Conservation (phyloP, 2,329 filamentous ascomycete species). For the Dactylonectria macrodidyma region DNA sequence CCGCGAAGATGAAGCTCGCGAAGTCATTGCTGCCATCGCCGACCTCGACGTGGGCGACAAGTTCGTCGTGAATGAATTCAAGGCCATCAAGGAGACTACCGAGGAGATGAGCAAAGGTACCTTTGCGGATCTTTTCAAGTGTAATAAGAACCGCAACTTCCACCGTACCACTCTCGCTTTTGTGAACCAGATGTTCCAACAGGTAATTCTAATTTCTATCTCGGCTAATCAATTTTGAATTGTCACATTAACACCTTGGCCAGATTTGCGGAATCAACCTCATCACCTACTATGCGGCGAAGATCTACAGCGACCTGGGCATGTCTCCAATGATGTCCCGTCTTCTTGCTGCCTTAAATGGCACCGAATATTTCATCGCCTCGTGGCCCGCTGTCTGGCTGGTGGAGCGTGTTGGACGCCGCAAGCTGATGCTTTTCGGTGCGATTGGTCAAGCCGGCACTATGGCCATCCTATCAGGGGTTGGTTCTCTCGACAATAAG, state of each 20-base stretch:
- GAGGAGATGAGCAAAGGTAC: slow-evolving; percentile 76
- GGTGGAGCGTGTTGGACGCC: slow-evolving; percentile 76
- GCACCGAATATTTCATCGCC: slow-evolving; percentile 71
- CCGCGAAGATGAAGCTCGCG: slow-evolving; percentile 62
- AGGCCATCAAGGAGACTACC: slow-evolving; percentile 76
- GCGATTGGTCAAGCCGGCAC: slow-evolving; percentile 72
- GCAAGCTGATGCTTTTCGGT: slow-evolving; percentile 81
- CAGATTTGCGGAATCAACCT: slow-evolving; percentile 72
- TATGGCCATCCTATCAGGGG: slow-evolving; percentile 74
- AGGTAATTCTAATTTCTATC: slow-evolving; percentile 52
- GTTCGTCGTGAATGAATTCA: slow-evolving; percentile 71
- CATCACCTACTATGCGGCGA: slow-evolving; percentile 74
- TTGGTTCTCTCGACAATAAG: slow-evolving; percentile 66
- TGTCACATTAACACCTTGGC: not conserved
- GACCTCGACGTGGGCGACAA: slow-evolving; percentile 68
- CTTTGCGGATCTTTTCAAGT: slow-evolving; percentile 71
- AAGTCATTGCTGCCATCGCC: slow-evolving; percentile 67
- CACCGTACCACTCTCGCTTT: slow-evolving; percentile 74
- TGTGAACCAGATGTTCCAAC: slow-evolving; percentile 75
- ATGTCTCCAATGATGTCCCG: slow-evolving; percentile 69
- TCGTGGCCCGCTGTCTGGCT: slow-evolving; percentile 74
- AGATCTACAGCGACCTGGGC: slow-evolving; percentile 70
- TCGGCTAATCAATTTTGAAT: not conserved
- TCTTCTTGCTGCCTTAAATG: slow-evolving; percentile 64
- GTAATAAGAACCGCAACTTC: slow-evolving; percentile 69